Evolutionary conservation across 495 filamentous ascomycete species (phyloP).

Genomic region (Talaromyces nanjingensis): DNA sequence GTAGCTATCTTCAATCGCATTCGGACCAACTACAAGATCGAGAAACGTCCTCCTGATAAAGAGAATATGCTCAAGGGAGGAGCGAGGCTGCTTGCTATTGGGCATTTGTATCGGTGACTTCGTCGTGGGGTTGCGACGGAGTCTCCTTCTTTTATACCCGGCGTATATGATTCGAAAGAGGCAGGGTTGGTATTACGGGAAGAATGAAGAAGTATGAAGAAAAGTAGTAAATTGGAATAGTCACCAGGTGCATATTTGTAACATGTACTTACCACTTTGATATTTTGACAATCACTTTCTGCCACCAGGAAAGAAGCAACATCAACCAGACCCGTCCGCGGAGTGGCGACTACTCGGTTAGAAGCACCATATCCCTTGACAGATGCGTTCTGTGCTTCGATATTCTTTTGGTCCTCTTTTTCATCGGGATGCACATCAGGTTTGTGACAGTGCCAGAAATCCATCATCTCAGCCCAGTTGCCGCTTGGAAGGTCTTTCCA

Average conservation of each 20-base stretch:
- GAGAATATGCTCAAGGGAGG: not conserved
- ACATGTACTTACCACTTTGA: conserved; percentile 51
- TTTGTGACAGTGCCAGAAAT: conserved; percentile 99
- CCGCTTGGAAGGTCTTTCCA: conserved; percentile 96
- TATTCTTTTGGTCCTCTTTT: conserved; percentile 22
- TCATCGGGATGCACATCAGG: conserved; percentile 49
- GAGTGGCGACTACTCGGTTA: conserved; percentile 55
- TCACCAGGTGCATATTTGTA: not conserved
- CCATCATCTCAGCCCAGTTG: conserved; percentile 99
- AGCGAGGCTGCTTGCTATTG: conserved; percentile 49
- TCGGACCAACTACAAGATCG: not conserved
- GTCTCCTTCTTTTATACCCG: conserved; percentile 88
- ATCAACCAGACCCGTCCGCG: conserved; percentile 70
- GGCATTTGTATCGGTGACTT: conserved; percentile 90
- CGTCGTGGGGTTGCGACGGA: conserved; percentile 43
- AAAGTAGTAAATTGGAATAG: conserved; percentile 10
- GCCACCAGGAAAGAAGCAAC: conserved; percentile 66
- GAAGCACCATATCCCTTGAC: conserved; percentile 70
- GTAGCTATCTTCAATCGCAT: not conserved
- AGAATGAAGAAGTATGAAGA: conserved; percentile 15
- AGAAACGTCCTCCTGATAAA: conserved; percentile 6
- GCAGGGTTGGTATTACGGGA: conserved; percentile 6
- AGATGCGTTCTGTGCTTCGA: conserved; percentile 31
- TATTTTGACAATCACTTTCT: conserved; percentile 51
- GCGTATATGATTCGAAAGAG: not conserved